Percentiles rank a stretch among this genome's conserved stretches.
Conservation (phyloP, 2,329 filamentous ascomycete genomes). For the Seiridium unicorne region DNA sequence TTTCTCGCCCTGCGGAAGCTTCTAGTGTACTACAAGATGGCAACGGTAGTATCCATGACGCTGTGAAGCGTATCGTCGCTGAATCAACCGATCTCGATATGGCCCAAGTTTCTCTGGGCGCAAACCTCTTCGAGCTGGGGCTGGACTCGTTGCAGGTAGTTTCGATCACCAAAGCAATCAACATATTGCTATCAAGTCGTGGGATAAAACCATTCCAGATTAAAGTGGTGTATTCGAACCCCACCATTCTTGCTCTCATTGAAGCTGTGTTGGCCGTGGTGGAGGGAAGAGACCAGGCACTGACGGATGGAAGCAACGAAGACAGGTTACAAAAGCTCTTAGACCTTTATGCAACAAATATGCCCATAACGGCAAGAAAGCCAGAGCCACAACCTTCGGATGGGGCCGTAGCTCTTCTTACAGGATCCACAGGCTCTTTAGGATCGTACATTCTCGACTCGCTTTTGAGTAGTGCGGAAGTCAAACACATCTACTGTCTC, state of each 20-base stretch:
- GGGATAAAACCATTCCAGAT: not conserved
- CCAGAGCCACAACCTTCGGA: not conserved
- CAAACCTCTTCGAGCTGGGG: not conserved
- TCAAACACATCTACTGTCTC: not conserved
- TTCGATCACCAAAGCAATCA: not conserved
- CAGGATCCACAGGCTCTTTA: not conserved
- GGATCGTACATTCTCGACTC: not conserved
- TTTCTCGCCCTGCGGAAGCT: too few relatives aligned
- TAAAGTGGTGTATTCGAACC: not conserved
- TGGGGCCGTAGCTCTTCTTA: not conserved
- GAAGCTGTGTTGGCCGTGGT: not conserved
- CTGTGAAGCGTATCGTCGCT: not conserved
- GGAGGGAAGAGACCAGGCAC: not conserved
- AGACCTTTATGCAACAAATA: not conserved
- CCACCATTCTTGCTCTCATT: not conserved
- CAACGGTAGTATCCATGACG: too few relatives aligned
- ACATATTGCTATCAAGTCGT: not conserved
- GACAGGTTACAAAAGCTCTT: not conserved
- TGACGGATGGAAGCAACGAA: not conserved
- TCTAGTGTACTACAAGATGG: not conserved
- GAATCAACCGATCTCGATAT: not conserved
- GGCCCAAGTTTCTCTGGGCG: not conserved
- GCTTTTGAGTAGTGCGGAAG: not conserved
- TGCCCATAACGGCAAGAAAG: not conserved
- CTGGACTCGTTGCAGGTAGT: not conserved